Base-by-base conservation (phyloP, 768 basidiomycete species). In the Tubosaeta sp. region DNA sequence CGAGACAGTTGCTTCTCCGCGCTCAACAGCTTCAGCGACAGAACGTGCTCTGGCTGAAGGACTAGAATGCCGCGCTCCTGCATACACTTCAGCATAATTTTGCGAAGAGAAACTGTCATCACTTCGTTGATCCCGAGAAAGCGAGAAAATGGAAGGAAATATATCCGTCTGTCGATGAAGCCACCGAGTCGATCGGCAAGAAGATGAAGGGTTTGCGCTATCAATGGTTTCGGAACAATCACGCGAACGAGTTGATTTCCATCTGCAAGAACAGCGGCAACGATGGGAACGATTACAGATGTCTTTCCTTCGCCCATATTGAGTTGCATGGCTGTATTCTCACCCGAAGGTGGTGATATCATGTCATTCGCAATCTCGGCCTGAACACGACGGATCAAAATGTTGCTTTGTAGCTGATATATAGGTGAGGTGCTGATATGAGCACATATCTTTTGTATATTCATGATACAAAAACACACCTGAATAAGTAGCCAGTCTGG, bases 301-400 rank as follows among this genome's bases (percentile, higher is more conserved):
- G 73, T 71, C 52, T 82, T 82, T 1, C 80, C 81, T 48, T 82
- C 80, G 2, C 80, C 80, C 80, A 82, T 82, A 44, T 82, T 79
- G 14, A 81, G 71, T 35, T 81, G 80, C 25, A 76, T 64, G 6
- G 69, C 59, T 0, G 73, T 72, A 43, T 76, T 82, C 8, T 55
- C 14, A 3, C 53, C 50, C 0, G 62, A 69, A 1, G 48, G 49
- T 0, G 81, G 79, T 0, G 58, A 46, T 21, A 77, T 75, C 80
- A 82, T 81, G 44, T 78, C 71, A 4, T 56, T 46, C 1, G 78
- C 75, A 9, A 81, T 62, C 0, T 60, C 45, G 0, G 62, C 61
- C 51, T 82, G 80, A 14, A 79, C 56, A 0, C 68, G 65, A 5
- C 80, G 76, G 24, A 70, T 60, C 6, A 72, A 49, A 32, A 82